Evolutionary conservation across 2,329 filamentous ascomycete species (phyloP), one percentile per base, ranked within the genome.

Genomic region (Aspergillus sp.): DNA sequence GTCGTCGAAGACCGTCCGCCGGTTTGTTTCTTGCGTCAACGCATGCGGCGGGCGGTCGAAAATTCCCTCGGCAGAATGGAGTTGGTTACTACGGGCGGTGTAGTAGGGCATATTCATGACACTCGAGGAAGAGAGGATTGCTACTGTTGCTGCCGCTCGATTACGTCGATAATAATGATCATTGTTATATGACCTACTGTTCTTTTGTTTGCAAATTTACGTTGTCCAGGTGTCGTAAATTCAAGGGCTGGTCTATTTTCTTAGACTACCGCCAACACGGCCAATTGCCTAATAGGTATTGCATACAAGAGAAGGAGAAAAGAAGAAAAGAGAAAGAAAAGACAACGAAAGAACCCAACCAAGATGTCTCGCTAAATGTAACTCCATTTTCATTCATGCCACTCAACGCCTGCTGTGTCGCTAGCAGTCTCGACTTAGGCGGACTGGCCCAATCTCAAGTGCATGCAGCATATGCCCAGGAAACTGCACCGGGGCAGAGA

Each of bases 361-460:
- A 32, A 16, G 52, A 22, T 20, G 52, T 55, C 22, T 59, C 64
- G 64, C 63, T 67, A 64, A 55, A 51, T 49, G 47, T 39, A 65
- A 64, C 62, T 62, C 62, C 64, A 62, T 58, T 57, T 47, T 56
- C 54, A 62, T 55, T 47, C 54, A 62, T 60, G 58, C 65, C 60
- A 62, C 55, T 57, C 58, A 64, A 61, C 63, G 63, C 65, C 65
- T 63, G 62, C 52, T 62, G 54, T 64, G 60, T 59, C 46, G 55
- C 55, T 52, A 55, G 49, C 57, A 51, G 46, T 22, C 10, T 36
- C 11, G 36, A 20, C 18, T 11, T n/a, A 36, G 22, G 39, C 16
- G 20, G 32, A 26, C 45, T 47, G 45, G 45, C 18, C 18, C 12
- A 18, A 24, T 7, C 32, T 18, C 54, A 42, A 29, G 24, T 56